Evolutionary conservation across 768 basidiomycete genomes (phyloP).

Genomic region (Boletus rufocinnamomeus): DNA sequence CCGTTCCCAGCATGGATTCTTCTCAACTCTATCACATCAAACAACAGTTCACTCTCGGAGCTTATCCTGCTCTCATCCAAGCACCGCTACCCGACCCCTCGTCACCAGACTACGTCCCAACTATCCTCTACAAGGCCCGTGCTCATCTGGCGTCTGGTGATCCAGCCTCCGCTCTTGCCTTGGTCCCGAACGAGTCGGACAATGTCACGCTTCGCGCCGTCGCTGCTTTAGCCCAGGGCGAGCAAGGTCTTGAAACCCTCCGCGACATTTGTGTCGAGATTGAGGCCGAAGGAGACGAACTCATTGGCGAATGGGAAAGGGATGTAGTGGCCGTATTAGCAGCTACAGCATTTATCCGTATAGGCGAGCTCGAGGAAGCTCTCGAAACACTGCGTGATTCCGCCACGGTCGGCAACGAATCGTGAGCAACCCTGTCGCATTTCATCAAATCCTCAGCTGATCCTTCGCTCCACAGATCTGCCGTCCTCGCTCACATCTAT

Average conservation of each 20-base stretch:
- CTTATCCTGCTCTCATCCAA: constrained; percentile 63
- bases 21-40: constrained; percentile 67
- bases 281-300: constrained; percentile 70
- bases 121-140: constrained; percentile 76
- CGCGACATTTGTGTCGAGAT: constrained; percentile 86
- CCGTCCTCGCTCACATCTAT: constrained; percentile 82
- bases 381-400: constrained; percentile 79
- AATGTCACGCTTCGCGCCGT: constrained; percentile 72
- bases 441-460: not conserved
- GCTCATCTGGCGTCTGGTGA: constrained; percentile 72
- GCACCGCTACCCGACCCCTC: constrained; percentile 57
- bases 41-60: constrained; percentile 77
- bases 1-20: constrained; percentile 43
- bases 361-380: constrained; percentile 89
- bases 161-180: constrained; percentile 52
- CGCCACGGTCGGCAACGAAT: constrained; percentile 80
- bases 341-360: constrained; percentile 82
- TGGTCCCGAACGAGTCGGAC: constrained; percentile 60
- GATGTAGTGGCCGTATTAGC: constrained; percentile 76
- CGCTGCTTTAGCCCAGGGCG: constrained; percentile 63
- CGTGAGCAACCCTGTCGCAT: constrained; percentile 50
- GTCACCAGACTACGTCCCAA: constrained; percentile 64
- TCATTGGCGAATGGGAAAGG: constrained; percentile 67
- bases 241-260: constrained; percentile 74
- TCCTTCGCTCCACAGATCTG: constrained; percentile 52